Evolutionary conservation across 2,329 filamentous ascomycete genomes (phyloP), one percentile per base, ranked within the genome.

Genomic region (Hypoxylon sp.): DNA sequence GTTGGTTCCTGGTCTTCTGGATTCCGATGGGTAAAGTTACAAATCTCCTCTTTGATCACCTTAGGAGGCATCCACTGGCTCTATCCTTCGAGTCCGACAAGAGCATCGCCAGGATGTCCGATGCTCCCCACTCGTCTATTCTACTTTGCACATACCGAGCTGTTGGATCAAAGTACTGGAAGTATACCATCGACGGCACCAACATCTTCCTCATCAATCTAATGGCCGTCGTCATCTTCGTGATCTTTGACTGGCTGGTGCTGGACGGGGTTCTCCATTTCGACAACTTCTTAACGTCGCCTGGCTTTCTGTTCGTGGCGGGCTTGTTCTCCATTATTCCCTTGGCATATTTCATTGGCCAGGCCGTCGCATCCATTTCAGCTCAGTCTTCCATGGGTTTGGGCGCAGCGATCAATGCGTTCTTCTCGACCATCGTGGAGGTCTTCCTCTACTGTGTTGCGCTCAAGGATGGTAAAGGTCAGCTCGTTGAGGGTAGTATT

Each of bases 181-280:
- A 99, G 80, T 99, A 99, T 80, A 99, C 96, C 3, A 85, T 99
- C 62, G 96, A 99, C 76, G 96, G 96, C 58, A 99, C 96, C 65
- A 99, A 99, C 80, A 97, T 99, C 76, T 98, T 99, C 81, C 88
- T 99, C 70, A 97, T 99, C 83, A 99, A 99, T 77, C 86, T 99
- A 61, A 93, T 98, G 81, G 91, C 89, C 11, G 87, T 99, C 16
- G 96, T 99, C n/a, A 82, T 92, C 22, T 97, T 99, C 75, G 92
- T 95, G 74, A 96, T 99, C 67, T 88, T 97, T 70, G 96, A 99
- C 82, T 98, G 95, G 84, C 89, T 89, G 64, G 84, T 99, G 22
- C 83, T 99, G 24, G 85, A 89, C 32, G 82, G 89, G 14, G 79
- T 88, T 3, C 79, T 98, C 33, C 86, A 90, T 18, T 71, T 96